Evolutionary conservation across 1,284 basidiomycete genomes (phyloP).

Genomic region (Fomitiporia mediterranea): DNA sequence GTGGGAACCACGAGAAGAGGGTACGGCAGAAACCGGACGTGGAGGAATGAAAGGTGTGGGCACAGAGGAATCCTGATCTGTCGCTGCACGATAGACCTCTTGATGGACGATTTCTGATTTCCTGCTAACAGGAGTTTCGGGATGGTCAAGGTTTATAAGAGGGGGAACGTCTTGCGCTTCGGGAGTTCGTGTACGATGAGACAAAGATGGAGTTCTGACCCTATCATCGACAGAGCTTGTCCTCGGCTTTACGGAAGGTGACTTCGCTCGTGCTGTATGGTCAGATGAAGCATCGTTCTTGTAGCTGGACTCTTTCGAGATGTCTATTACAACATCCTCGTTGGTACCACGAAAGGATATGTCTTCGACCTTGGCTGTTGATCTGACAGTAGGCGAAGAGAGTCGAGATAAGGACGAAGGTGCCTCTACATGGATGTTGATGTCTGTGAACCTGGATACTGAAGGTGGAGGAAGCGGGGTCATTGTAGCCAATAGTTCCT

Average conservation of each 20-base stretch:
- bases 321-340: neutral
- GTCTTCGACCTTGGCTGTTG: neutral
- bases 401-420: neutral
- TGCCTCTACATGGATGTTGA: slow-evolving; percentile 7
- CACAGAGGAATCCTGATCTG: neutral
- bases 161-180: neutral
- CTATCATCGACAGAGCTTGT: neutral
- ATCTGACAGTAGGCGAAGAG: slow-evolving; percentile 12
- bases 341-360: neutral
- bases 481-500: neutral
- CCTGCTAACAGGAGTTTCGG: neutral
- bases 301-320: neutral
- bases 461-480: slow-evolving; percentile 9
- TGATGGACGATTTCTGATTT: neutral
- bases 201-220: neutral
- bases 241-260: neutral
- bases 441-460: neutral
- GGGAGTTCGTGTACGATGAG: neutral
- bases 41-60: neutral
- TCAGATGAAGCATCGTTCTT: neutral
- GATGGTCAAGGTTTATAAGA: neutral
- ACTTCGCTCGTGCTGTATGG: neutral
- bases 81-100: neutral
- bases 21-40: neutral
- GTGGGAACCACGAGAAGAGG: neutral